phyloP scores from a whole-genome alignment of 1,284 basidiomycete species.

The Anthracocystis walkeri region DNA sequence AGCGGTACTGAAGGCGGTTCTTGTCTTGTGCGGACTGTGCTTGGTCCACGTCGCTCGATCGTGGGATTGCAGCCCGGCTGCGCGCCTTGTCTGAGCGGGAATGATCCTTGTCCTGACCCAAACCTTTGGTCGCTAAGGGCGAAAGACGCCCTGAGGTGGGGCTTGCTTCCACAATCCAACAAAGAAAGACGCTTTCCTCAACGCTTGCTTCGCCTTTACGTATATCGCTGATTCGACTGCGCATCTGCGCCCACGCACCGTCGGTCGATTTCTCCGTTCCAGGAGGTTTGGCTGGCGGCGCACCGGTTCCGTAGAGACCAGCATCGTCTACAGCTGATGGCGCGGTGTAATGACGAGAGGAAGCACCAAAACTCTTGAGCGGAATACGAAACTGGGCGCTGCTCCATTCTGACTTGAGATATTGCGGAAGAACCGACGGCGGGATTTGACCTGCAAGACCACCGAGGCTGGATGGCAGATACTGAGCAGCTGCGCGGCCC shows the following conservation, averaged over 20 bases:
- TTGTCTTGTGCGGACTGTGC: background rate
- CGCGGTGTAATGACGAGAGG: slow-evolving; percentile 25
- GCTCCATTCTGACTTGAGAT: slow-evolving; percentile 62
- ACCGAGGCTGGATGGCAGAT: slow-evolving; percentile 46
- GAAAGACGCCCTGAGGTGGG: background rate
- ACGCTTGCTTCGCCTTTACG: slow-evolving; percentile 57
- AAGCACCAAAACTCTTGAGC: slow-evolving; percentile 53
- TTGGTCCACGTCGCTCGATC: background rate
- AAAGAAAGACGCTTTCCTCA: slow-evolving; percentile 59
- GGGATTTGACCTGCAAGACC: slow-evolving; percentile 52
- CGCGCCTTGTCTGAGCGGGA: slow-evolving; percentile 8
- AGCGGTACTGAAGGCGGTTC: slow-evolving; percentile 13
- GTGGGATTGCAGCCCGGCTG: background rate
- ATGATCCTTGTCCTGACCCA: background rate
- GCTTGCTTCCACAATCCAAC: slow-evolving; percentile 44
- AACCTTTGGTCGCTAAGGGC: background rate
- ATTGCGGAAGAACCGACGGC: slow-evolving; percentile 53
- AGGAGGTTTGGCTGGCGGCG: background rate
- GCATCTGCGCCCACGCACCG: slow-evolving; percentile 62
- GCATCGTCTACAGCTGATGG: slow-evolving; percentile 14
- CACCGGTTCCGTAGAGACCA: slow-evolving; percentile 12
- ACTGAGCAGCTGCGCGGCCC: slow-evolving; percentile 43
- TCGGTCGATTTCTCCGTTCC: slow-evolving; percentile 56
- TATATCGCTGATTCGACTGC: slow-evolving; percentile 57
- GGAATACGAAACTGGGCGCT: slow-evolving; percentile 59